These are phyloP conservation scores for Fusarium mangiferae DNA, from an alignment of 2,329 filamentous ascomycete genomes.

Conservation along the genomic window DNA sequence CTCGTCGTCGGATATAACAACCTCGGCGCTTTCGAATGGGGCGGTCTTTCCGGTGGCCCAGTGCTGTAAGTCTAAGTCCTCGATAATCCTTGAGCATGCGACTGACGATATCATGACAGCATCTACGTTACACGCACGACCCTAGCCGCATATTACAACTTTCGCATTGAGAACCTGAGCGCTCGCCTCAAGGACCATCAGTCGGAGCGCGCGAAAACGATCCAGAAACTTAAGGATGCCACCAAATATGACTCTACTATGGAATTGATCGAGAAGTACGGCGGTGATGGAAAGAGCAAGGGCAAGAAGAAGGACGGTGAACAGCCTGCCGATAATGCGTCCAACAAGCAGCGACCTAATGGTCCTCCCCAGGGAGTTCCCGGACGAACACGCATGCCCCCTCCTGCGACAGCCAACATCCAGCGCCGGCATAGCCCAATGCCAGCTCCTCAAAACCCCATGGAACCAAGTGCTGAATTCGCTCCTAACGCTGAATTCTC, in stretches of 20 bases:
- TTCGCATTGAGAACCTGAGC: constrained; percentile 77
- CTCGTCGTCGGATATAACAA: constrained; percentile 87
- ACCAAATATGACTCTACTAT: constrained; percentile 97
- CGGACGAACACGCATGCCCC: constrained; percentile 61
- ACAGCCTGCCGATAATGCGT: constrained; percentile 18
- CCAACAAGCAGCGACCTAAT: constrained; percentile 25
- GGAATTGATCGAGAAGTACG: constrained; percentile 94
- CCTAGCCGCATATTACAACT: constrained; percentile 79
- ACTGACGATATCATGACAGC: constrained; percentile 56
- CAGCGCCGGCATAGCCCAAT: constrained; percentile 54
- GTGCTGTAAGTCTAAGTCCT: constrained; percentile 72
- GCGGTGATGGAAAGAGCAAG: constrained; percentile 66
- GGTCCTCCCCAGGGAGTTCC: constrained; percentile 30
- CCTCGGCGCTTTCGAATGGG: constrained; percentile 81
- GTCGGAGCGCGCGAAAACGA: constrained; percentile 84
- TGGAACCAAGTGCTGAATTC: constrained; percentile 70
- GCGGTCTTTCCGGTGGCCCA: constrained; percentile 80
- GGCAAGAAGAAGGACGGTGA: constrained; percentile 44
- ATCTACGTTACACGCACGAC: constrained; percentile 79
- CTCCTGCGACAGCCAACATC: constrained; percentile 73
- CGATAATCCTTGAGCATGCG: not conserved
- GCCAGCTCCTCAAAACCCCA: constrained; percentile 39
- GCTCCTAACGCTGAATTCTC: constrained; percentile 72
- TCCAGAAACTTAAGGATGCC: constrained; percentile 92
- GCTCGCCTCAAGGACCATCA: constrained; percentile 78